These are phyloP conservation scores for Pyrenula aspistea DNA, from an alignment of 495 filamentous ascomycete genomes.

Conservation along the genomic window DNA sequence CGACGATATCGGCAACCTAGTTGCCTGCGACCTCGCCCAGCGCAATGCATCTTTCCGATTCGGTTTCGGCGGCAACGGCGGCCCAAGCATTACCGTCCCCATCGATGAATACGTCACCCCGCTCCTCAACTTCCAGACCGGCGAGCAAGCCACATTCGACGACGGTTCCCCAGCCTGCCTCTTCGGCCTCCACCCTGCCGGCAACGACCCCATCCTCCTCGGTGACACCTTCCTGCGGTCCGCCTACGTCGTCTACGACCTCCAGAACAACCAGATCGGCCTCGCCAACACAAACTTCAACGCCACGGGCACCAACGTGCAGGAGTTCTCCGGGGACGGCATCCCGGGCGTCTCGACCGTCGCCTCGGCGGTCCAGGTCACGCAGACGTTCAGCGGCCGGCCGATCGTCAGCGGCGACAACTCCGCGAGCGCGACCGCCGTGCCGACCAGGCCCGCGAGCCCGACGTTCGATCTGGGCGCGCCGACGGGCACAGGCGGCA, in stretches of 20 bases:
- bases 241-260: constrained; percentile 81
- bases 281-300: constrained; percentile 73
- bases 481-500: background rate
- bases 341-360: constrained; percentile 59
- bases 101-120: constrained; percentile 13
- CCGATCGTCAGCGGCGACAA: constrained; percentile 1
- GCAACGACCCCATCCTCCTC: constrained; percentile 48
- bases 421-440: constrained; percentile 11
- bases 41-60: constrained; percentile 51
- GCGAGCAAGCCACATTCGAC: constrained; percentile 3
- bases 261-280: constrained; percentile 65
- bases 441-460: constrained; percentile 1
- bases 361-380: constrained; percentile 39
- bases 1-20: constrained; percentile 34
- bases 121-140: constrained; percentile 1
- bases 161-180: constrained; percentile 30
- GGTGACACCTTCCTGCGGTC: constrained; percentile 85
- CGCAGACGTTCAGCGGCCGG: constrained; percentile 10
- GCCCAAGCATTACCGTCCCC: constrained; percentile 15
- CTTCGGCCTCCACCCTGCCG: constrained; percentile 54
- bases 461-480: constrained; percentile 8
- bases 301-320: constrained; percentile 44
- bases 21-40: constrained; percentile 51
- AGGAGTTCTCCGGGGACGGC: constrained; percentile 56
- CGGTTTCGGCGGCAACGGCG: constrained; percentile 40